A percentile compares a stretch with the other conserved stretches of the same genome.
Conservation (phyloP, 768 basidiomycete genomes). For the Calocybe indica region DNA sequence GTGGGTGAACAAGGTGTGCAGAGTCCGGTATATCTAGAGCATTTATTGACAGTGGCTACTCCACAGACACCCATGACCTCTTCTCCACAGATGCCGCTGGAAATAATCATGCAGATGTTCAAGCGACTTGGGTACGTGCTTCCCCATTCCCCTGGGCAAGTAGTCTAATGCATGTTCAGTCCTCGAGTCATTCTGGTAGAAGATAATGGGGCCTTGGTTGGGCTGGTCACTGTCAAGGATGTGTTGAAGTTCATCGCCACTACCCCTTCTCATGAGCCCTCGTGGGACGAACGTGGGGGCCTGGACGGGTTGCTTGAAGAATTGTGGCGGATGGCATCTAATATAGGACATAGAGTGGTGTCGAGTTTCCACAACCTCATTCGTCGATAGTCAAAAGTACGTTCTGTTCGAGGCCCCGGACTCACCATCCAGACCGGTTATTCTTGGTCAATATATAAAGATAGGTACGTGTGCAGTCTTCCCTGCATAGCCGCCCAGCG, state of each 20-base stretch:
- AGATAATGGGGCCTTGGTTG: constrained; percentile 73
- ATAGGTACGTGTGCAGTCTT: too few relatives aligned
- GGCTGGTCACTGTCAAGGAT: constrained; percentile 94
- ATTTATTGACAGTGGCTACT: background rate
- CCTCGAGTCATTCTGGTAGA: constrained; percentile 96
- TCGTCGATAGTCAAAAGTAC: constrained; percentile 20
- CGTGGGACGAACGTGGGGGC: constrained; percentile 61
- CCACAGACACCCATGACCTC: constrained; percentile 89
- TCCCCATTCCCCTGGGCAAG: constrained; percentile 1
- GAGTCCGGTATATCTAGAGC: background rate
- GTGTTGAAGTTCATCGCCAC: constrained; percentile 81
- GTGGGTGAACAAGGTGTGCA: constrained; percentile 89
- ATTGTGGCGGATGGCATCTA: constrained; percentile 48
- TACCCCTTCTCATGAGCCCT: constrained; percentile 42
- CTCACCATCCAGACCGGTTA: too few relatives aligned
- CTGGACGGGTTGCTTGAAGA: constrained; percentile 60
- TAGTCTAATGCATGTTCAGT: constrained; percentile 31
- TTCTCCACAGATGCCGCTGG: constrained; percentile 84
- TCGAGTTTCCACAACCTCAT: constrained; percentile 32
- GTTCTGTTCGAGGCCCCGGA: too few relatives aligned
- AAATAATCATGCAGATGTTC: constrained; percentile 97
- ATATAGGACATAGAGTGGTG: constrained; percentile 26
- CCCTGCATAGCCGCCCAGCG: too few relatives aligned
- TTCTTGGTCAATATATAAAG: too few relatives aligned
- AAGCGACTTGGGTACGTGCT: constrained; percentile 89